These are phyloP conservation scores for Purpureocillium lavendulum DNA, from an alignment of 2,329 filamentous ascomycete species.

Conservation along the genomic window DNA sequence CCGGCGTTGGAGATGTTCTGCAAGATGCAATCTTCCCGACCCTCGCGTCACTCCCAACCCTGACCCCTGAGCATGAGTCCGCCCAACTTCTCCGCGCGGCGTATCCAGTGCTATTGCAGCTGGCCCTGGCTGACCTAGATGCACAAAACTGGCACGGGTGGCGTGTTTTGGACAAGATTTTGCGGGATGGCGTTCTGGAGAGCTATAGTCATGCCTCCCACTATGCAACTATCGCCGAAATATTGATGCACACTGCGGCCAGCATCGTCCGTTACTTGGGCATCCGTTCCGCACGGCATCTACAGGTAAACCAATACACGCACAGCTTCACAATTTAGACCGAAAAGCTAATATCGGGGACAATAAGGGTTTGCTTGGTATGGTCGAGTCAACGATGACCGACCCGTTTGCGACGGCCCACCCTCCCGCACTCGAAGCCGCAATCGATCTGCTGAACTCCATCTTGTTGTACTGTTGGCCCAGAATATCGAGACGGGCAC, in stretches of 20 bases:
- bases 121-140: conserved; percentile 31
- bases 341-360: background rate
- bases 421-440: conserved; percentile 42
- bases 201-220: conserved; percentile 51
- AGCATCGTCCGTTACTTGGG: conserved; percentile 47
- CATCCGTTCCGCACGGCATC: conserved; percentile 56
- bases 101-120: conserved; percentile 56
- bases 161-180: conserved; percentile 41
- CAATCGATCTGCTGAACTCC: conserved; percentile 43
- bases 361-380: conserved; percentile 53
- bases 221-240: conserved; percentile 45
- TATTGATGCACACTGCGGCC: conserved; percentile 44
- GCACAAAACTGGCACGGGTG: conserved; percentile 16
- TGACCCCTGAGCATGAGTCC: conserved; percentile 69
- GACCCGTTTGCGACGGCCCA: conserved; percentile 58
- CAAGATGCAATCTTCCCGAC: conserved; percentile 62
- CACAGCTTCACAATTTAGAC: background rate
- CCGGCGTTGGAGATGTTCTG: conserved; percentile 60
- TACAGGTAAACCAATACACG: conserved; percentile 40
- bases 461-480: conserved; percentile 62
- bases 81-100: conserved; percentile 53
- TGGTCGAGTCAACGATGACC: conserved; percentile 55
- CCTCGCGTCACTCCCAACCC: conserved; percentile 65
- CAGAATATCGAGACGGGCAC: conserved; percentile 43
- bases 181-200: conserved; percentile 47